These are phyloP conservation scores for Raddia distichophylla DNA, from an alignment of 176 grass and related monocot species.

Conservation along the genomic window DNA sequence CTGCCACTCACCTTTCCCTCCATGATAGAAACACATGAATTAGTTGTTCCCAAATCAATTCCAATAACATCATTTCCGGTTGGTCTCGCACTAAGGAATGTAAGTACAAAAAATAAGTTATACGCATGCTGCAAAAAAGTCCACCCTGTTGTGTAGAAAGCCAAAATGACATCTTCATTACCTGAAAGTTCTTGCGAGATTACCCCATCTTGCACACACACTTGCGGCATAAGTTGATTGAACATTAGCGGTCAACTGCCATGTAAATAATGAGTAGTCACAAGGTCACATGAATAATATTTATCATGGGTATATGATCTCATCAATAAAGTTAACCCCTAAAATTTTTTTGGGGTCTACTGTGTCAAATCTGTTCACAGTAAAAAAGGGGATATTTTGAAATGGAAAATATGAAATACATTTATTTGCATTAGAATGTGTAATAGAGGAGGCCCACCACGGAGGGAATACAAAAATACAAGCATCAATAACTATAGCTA, in stretches of 20 bases:
- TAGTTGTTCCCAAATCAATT: conserved; percentile 60
- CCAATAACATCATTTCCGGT: conserved; percentile 53
- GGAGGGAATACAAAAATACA: neutral
- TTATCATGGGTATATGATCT: neutral
- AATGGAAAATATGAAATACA: neutral
- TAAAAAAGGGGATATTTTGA: neutral
- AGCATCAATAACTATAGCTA: neutral
- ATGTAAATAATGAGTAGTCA: neutral
- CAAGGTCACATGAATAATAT: neutral
- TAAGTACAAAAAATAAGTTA: neutral
- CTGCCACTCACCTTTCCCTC: conserved; percentile 42
- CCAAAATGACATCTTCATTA: neutral
- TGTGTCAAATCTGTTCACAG: neutral
- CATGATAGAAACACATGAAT: conserved; percentile 52
- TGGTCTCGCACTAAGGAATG: conserved; percentile 34
- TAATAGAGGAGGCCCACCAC: neutral
- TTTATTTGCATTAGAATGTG: neutral
- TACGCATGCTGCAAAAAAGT: neutral
- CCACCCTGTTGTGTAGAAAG: neutral
- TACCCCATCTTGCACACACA: conserved; percentile 33
- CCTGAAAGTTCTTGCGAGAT: conserved; percentile 45
- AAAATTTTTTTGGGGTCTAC: neutral
- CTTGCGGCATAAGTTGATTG: conserved; percentile 27
- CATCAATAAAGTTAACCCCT: neutral
- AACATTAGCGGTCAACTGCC: conserved; percentile 41